Conservation (phyloP, 345 rosid genomes). For the Euphorbia pulcherrima region DNA sequence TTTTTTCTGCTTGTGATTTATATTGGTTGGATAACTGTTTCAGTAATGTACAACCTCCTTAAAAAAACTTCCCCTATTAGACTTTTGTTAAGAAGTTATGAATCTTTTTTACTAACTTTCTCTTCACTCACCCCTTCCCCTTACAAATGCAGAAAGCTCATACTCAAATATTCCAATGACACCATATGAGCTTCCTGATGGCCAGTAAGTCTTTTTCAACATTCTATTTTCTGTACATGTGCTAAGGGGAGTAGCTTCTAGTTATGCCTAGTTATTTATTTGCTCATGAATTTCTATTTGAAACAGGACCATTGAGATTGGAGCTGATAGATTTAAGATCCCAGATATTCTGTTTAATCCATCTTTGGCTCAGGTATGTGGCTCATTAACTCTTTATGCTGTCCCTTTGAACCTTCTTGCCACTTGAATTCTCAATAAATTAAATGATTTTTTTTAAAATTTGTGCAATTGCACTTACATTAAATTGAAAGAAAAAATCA, state of each 20-base stretch:
- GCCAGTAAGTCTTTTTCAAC: conserved; percentile 68
- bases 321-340: conserved; percentile 91
- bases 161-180: conserved; percentile 98
- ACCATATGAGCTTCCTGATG: conserved; percentile 98
- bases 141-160: conserved; percentile 51
- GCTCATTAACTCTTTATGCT: conserved; percentile 5
- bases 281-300: conserved; percentile 13
- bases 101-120: background rate
- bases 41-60: background rate
- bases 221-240: background rate
- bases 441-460: too few relatives aligned
- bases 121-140: background rate
- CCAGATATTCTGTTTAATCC: conserved; percentile 98
- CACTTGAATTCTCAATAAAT: background rate
- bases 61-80: background rate
- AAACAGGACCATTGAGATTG: conserved; percentile 90
- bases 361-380: conserved; percentile 65
- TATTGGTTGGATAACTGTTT: background rate
- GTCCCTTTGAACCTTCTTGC: background rate
- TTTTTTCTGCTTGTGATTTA: background rate
- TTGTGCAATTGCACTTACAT: too few relatives aligned
- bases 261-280: background rate
- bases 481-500: too few relatives aligned
- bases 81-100: background rate
- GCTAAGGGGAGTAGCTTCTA: background rate